Evolutionary conservation across 768 basidiomycete genomes (phyloP).

Genomic region (Lentinula sp.): DNA sequence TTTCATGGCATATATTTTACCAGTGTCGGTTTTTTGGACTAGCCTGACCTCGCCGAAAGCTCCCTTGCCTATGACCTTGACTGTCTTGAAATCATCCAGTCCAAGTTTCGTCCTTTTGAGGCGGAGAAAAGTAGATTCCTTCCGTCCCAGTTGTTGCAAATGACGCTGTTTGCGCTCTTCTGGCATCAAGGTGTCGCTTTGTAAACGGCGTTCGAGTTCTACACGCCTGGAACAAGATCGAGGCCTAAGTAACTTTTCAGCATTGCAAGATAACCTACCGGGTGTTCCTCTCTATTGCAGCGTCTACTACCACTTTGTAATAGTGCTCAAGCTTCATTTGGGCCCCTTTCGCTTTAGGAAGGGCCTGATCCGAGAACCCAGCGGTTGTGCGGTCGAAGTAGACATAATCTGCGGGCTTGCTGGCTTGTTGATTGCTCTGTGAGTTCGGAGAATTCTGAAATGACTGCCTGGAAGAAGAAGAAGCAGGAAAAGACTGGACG

Average conservation of each 20-base stretch:
- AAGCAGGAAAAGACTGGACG: not conserved
- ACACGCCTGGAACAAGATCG: slow-evolving; percentile 54
- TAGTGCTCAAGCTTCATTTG: slow-evolving; percentile 95
- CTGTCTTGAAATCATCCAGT: slow-evolving; percentile 88
- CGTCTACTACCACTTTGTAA: slow-evolving; percentile 95
- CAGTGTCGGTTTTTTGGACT: slow-evolving; percentile 94
- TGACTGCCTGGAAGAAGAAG: slow-evolving; percentile 10
- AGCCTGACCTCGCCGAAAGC: slow-evolving; percentile 94
- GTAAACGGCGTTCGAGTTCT: slow-evolving; percentile 77
- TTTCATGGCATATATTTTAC: slow-evolving; percentile 99
- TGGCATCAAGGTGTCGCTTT: slow-evolving; percentile 58
- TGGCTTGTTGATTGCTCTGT: slow-evolving; percentile 1
- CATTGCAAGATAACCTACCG: slow-evolving; percentile 40
- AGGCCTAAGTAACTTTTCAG: not conserved
- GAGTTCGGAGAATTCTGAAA: not conserved
- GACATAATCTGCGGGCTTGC: slow-evolving; percentile 66
- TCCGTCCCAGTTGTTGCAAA: slow-evolving; percentile 75
- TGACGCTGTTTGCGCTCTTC: slow-evolving; percentile 87
- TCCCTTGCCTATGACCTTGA: slow-evolving; percentile 98
- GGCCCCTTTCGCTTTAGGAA: slow-evolving; percentile 82
- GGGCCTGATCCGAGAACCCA: slow-evolving; percentile 74
- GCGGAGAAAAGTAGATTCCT: slow-evolving; percentile 85
- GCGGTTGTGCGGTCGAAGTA: slow-evolving; percentile 81
- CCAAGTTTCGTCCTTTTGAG: slow-evolving; percentile 81
- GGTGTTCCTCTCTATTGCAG: slow-evolving; percentile 89